phyloP scores from a whole-genome alignment of 768 basidiomycete genomes.

The Hirschioporus abietinus region DNA sequence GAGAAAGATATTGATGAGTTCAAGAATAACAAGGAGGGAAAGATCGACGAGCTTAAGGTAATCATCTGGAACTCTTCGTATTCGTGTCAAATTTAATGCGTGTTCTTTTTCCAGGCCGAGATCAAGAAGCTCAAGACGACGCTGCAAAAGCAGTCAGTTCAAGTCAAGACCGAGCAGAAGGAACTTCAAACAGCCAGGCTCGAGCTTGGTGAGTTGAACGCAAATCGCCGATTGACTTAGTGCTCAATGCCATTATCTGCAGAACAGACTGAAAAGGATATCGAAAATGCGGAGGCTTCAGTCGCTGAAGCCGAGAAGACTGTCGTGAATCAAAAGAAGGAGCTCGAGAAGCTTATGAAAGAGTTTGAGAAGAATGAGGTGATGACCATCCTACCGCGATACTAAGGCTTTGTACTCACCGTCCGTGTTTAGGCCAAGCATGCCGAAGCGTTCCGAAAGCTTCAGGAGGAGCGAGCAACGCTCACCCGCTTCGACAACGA shows the following conservation, averaged over 20 bases:
- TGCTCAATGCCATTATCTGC: constrained; percentile 8
- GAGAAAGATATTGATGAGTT: constrained; percentile 98
- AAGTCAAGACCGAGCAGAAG: constrained; percentile 83
- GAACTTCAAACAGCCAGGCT: constrained; percentile 83
- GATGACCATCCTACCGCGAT: background rate
- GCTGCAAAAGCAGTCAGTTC: constrained; percentile 73
- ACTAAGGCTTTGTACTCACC: background rate
- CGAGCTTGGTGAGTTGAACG: constrained; percentile 65
- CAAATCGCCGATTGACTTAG: background rate
- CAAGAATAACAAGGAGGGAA: constrained; percentile 97
- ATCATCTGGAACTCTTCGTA: constrained; percentile 10
- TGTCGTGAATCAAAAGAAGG: constrained; percentile 45
- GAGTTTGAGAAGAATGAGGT: constrained; percentile 33
- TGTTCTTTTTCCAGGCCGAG: background rate
- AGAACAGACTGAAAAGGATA: constrained; percentile 83
- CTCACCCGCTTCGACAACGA: constrained; percentile 87
- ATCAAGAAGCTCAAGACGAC: constrained; percentile 63
- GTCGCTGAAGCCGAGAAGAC: constrained; percentile 30
- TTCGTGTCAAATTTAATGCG: background rate
- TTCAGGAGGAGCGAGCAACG: constrained; percentile 83
- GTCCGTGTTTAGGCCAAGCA: constrained; percentile 40
- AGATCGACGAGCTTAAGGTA: constrained; percentile 91
- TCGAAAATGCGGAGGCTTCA: constrained; percentile 42
- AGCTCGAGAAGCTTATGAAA: constrained; percentile 53
- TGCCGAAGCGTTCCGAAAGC: constrained; percentile 59